Percentiles rank a stretch among this genome's conserved stretches.
Conservation (phyloP, 108 stramenopile species). For the Skeletonema tropicum region DNA sequence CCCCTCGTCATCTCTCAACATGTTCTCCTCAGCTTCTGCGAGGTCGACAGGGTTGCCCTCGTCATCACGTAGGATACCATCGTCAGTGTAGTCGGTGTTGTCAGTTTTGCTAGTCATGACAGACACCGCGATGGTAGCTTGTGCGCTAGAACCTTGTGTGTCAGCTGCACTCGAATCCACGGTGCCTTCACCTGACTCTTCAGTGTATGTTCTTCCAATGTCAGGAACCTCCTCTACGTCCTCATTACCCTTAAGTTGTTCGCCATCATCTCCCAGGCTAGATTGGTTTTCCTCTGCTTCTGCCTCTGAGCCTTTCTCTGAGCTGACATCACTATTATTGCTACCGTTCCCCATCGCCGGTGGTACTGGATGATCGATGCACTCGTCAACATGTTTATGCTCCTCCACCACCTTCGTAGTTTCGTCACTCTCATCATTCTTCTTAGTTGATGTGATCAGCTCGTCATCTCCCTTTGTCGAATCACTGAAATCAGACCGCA, state of each 20-base stretch:
- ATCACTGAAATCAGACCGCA: neutral
- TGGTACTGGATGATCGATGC: neutral
- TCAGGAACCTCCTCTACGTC: neutral
- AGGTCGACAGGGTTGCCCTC: constrained; percentile 37
- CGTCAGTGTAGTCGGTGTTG: constrained; percentile 22
- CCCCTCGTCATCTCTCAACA: constrained; percentile 36
- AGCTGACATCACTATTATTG: neutral
- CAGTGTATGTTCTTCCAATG: neutral
- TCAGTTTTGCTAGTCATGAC: constrained; percentile 8
- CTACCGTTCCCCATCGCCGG: neutral
- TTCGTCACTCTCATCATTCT: neutral
- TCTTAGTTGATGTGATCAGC: neutral
- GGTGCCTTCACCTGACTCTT: neutral
- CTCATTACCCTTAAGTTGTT: neutral
- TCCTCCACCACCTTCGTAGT: neutral
- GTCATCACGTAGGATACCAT: constrained; percentile 35
- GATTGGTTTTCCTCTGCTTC: neutral
- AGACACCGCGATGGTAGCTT: neutral
- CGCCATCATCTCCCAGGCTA: neutral
- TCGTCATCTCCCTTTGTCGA: neutral
- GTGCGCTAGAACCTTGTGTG: neutral
- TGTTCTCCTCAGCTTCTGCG: constrained; percentile 29
- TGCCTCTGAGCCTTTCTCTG: neutral
- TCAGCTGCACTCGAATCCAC: neutral
- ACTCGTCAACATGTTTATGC: neutral